Evolutionary conservation across 257 asterid genomes (phyloP).

Genomic region (Solanum tacnaense): DNA sequence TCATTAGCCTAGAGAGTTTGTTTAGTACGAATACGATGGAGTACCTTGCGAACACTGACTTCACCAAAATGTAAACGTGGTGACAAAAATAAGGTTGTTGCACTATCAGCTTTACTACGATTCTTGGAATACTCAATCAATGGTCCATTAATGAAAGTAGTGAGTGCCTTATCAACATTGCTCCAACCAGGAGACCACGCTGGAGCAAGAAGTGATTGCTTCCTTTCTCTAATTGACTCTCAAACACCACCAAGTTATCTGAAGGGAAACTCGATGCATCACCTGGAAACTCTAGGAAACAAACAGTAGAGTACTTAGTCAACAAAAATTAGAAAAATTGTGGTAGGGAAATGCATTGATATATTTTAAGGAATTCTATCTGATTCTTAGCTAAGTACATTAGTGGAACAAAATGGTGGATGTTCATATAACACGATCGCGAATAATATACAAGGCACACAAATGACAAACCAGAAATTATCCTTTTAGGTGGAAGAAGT

Average conservation of each 20-base stretch:
- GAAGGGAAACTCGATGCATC: constrained; percentile 52
- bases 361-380: background rate
- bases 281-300: constrained; percentile 20
- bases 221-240: constrained; percentile 75
- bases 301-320: background rate
- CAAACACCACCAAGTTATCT: constrained; percentile 42
- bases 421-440: background rate
- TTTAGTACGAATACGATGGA: constrained; percentile 68
- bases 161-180: constrained; percentile 69
- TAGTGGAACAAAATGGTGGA: background rate
- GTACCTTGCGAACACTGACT: constrained; percentile 71
- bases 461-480: constrained; percentile 44
- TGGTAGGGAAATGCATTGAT: background rate
- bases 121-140: constrained; percentile 71
- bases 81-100: constrained; percentile 86
- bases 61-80: constrained; percentile 84
- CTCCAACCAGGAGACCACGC: constrained; percentile 98
- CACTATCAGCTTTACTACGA: constrained; percentile 71
- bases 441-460: background rate
- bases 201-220: constrained; percentile 78
- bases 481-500: constrained; percentile 81
- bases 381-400: background rate
- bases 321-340: background rate
- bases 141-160: constrained; percentile 63
- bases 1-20: constrained; percentile 82